Percentiles rank a stretch among this genome's conserved stretches.
Conservation (phyloP, 805 yeast species). For the Metschnikowia bowlesiae region DNA sequence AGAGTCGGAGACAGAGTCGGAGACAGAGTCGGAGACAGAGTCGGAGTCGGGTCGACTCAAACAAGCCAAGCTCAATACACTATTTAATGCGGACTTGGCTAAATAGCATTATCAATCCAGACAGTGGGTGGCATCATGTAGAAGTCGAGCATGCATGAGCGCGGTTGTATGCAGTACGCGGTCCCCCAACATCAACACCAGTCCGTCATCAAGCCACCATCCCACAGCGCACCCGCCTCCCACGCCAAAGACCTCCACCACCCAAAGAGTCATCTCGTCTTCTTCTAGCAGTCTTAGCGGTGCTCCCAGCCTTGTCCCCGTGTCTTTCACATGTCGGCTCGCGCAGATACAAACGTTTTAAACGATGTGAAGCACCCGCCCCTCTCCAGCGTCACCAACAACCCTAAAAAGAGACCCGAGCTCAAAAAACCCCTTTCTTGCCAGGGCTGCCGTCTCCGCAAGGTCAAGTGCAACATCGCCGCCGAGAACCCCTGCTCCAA, state of each 20-base stretch:
- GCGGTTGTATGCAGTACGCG: not conserved
- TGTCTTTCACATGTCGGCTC: conserved; percentile 4
- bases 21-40: no score
- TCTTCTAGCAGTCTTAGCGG: not conserved
- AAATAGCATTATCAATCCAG: no score
- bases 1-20: no score
- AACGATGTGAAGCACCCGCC: not conserved
- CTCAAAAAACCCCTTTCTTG: conserved; percentile 22
- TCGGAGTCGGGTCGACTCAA: no score
- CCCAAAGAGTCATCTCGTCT: not conserved
- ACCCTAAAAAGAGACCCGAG: not conserved
- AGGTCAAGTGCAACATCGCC: conserved; percentile 47
- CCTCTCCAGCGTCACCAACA: not conserved
- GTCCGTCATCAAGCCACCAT: not conserved
- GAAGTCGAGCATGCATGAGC: no score
- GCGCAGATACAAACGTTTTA: not conserved
- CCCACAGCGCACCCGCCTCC: not conserved
- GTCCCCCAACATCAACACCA: not conserved
- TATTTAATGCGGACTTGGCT: no score
- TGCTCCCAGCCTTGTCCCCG: not conserved
- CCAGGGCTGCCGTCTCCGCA: conserved; percentile 39
- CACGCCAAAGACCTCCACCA: not conserved
- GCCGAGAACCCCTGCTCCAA: conserved; percentile 41
- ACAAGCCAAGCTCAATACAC: no score
- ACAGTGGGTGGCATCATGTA: no score